Evolutionary conservation across 2,329 filamentous ascomycete genomes (phyloP).

Genomic region (Aspergillus ochraceoroseus): DNA sequence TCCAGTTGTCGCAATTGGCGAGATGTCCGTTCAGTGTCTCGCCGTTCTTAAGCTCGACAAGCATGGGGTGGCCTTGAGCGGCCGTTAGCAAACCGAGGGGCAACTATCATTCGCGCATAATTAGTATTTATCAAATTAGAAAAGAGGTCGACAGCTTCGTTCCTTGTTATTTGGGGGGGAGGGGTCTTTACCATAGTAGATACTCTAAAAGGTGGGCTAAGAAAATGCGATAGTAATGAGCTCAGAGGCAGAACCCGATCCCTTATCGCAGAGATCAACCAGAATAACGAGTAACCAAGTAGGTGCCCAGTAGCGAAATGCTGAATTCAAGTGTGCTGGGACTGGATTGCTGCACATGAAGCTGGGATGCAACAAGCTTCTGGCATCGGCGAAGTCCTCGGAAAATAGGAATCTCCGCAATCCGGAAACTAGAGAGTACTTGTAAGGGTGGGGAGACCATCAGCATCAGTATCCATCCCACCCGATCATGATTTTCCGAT

Average conservation of each 20-base stretch:
- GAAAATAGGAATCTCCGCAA: slow-evolving; percentile 13
- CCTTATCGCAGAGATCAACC: background rate
- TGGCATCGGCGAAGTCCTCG: slow-evolving; percentile 10
- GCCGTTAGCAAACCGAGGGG: slow-evolving; percentile 80
- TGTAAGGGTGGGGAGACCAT: too few species aligned
- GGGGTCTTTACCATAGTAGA: slow-evolving; percentile 9
- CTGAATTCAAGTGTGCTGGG: too few species aligned
- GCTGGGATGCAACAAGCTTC: slow-evolving; percentile 2
- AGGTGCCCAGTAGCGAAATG: too few species aligned
- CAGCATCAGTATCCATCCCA: too few species aligned
- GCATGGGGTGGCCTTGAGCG: slow-evolving; percentile 95
- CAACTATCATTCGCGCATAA: slow-evolving; percentile 44
- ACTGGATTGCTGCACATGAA: too few species aligned
- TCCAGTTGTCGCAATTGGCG: slow-evolving; percentile 97
- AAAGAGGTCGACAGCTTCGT: background rate
- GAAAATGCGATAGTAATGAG: background rate
- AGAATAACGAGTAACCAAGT: too few species aligned
- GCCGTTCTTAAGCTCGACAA: slow-evolving; percentile 94
- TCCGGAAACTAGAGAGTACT: slow-evolving; percentile 2
- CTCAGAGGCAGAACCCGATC: background rate
- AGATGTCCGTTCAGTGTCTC: slow-evolving; percentile 96
- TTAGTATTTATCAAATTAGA: background rate
- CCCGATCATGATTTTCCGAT: background rate
- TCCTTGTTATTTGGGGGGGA: too few species aligned
- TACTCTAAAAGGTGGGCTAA: background rate